phyloP scores from a whole-genome alignment of 192 early-diverging fungal species.

The Backusella australiensis region DNA sequence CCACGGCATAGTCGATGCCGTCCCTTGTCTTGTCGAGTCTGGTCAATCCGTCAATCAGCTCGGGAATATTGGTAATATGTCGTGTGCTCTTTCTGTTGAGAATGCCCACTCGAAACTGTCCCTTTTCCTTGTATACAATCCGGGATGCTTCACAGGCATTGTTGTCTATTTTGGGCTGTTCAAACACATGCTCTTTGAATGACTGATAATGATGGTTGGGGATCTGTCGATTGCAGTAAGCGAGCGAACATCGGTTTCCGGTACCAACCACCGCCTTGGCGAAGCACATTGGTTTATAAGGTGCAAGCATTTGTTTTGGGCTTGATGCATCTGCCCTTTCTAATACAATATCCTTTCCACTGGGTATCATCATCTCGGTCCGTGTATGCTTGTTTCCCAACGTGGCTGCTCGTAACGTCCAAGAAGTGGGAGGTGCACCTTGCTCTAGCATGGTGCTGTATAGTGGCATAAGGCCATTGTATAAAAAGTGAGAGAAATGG shows the following conservation, averaged over 20 bases:
- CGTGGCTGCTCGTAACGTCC: slow-evolving; percentile 29
- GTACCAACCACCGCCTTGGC: slow-evolving; percentile 29
- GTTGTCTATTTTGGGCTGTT: neutral
- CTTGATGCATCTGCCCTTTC: slow-evolving; percentile 4
- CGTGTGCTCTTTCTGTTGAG: slow-evolving; percentile 19
- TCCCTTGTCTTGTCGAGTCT: neutral
- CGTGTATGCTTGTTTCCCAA: slow-evolving; percentile 16
- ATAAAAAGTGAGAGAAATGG: slow-evolving; percentile 47
- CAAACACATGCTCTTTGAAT: slow-evolving; percentile 13
- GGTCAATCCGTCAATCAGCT: neutral
- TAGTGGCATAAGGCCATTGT: slow-evolving; percentile 47
- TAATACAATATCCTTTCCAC: slow-evolving; percentile 18
- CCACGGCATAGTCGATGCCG: neutral
- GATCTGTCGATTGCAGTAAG: slow-evolving; percentile 26
- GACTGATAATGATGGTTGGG: slow-evolving; percentile 7
- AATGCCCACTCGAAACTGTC: slow-evolving; percentile 5
- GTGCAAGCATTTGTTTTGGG: slow-evolving; percentile 4
- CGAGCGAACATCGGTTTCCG: slow-evolving; percentile 23
- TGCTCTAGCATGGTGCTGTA: slow-evolving; percentile 37
- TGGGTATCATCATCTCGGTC: slow-evolving; percentile 15
- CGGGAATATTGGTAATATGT: slow-evolving; percentile 30
- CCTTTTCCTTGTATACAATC: neutral
- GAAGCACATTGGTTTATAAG: slow-evolving; percentile 29
- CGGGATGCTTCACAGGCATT: neutral
- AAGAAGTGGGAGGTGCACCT: neutral